A percentile compares a stretch with the other conserved stretches of the same genome.
Conservation (phyloP, 768 basidiomycete genomes). For the Pseudohyphozyma bogoriensis region DNA sequence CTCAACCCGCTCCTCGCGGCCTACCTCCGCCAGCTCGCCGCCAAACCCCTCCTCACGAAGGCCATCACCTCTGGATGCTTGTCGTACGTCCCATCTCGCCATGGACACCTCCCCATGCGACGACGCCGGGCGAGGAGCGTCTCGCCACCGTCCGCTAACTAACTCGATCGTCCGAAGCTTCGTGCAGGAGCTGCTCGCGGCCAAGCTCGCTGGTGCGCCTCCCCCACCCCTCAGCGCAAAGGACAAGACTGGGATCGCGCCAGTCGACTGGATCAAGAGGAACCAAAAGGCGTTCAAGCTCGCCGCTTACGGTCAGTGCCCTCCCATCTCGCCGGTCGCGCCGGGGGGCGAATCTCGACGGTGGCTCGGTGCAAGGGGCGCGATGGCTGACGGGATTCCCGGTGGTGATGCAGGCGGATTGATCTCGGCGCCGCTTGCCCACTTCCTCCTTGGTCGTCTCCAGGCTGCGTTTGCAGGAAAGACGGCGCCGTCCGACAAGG, state of each 20-base stretch:
- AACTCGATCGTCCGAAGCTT: slow-evolving; percentile 44
- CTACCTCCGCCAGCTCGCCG: slow-evolving; percentile 59
- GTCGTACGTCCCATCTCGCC: slow-evolving; percentile 1
- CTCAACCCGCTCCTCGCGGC: slow-evolving; percentile 49
- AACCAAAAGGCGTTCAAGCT: slow-evolving; percentile 68
- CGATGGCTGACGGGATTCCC: too few relatives aligned
- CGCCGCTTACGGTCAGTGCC: slow-evolving; percentile 40
- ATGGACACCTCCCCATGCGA: slow-evolving; percentile 9
- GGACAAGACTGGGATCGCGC: slow-evolving; percentile 23
- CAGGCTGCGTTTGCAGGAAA: slow-evolving; percentile 69
- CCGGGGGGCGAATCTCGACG: neutral
- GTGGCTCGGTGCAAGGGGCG: too few relatives aligned
- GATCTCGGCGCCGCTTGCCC: slow-evolving; percentile 71
- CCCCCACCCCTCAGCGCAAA: slow-evolving; percentile 46
- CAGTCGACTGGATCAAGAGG: slow-evolving; percentile 42
- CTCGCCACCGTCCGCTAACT: neutral
- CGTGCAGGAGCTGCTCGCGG: slow-evolving; percentile 44
- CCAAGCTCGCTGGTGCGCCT: slow-evolving; percentile 38
- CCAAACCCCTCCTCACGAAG: slow-evolving; percentile 69
- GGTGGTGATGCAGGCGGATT: slow-evolving; percentile 48
- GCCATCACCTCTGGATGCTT: neutral
- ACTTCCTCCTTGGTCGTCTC: slow-evolving; percentile 59
- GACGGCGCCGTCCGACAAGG: slow-evolving; percentile 53
- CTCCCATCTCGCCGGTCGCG: neutral
- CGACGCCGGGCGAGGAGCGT: neutral